Evolutionary conservation across 129 eudicot genomes (phyloP).

Genomic region (Saposhnikovia divaricata): DNA sequence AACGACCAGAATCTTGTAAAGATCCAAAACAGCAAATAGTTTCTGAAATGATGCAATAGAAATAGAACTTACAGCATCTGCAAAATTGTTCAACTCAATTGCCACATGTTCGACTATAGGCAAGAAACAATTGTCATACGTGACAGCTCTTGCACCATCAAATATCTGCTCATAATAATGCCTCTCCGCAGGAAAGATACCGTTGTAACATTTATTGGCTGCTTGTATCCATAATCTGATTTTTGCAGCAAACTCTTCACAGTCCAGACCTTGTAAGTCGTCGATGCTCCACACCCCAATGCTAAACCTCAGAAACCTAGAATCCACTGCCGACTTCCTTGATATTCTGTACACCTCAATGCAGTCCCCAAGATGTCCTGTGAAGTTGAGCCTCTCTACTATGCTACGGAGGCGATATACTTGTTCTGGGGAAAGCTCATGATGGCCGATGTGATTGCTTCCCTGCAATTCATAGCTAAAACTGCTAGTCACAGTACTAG

Average conservation of each 20-base stretch:
- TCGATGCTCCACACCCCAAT: not conserved
- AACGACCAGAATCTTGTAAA: not conserved
- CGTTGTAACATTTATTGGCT: not conserved
- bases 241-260: not conserved
- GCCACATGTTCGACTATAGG: not conserved
- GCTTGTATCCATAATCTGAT: slow-evolving; percentile 7
- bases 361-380: slow-evolving; percentile 2
- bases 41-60: not conserved
- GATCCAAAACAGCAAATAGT: not conserved
- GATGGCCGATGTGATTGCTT: not conserved
- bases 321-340: not conserved
- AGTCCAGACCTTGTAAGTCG: not conserved
- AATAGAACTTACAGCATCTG: not conserved
- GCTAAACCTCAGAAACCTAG: slow-evolving; percentile 8
- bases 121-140: not conserved
- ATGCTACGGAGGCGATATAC: not conserved
- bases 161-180: not conserved
- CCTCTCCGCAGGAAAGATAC: slow-evolving; percentile 4
- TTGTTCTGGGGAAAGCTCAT: slow-evolving; percentile 4
- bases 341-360: slow-evolving; percentile 9
- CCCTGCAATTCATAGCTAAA: slow-evolving; percentile 6
- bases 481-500: not conserved
- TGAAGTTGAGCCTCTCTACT: not conserved
- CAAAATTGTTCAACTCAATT: not conserved
- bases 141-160: not conserved